Conservation (phyloP, 805 yeast species). For the Starmerella potacharoeniae region DNA sequence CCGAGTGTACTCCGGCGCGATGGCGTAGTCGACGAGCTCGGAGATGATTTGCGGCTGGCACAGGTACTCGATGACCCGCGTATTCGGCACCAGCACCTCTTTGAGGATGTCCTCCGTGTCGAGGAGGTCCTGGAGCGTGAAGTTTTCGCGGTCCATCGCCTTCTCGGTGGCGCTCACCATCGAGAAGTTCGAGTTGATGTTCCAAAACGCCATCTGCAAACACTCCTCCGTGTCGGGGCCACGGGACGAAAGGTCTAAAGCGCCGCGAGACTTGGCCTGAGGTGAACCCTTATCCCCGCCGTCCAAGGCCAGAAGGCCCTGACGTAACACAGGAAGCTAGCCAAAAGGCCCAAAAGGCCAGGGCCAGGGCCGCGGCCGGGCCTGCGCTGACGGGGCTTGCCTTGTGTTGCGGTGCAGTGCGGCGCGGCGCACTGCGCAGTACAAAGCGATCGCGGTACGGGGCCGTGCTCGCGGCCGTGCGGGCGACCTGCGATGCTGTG, state of each 20-base stretch:
- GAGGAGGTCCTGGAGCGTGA: conserved; percentile 40
- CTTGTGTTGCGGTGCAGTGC: no score
- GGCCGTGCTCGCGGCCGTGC: no score
- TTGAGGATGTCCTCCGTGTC: conserved; percentile 67
- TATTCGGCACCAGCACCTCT: conserved; percentile 60
- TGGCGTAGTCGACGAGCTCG: conserved; percentile 49
- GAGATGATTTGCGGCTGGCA: conserved; percentile 65
- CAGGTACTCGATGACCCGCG: conserved; percentile 64
- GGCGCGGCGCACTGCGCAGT: no score
- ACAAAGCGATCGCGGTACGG: no score
- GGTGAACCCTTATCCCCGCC: not conserved
- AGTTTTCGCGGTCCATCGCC: conserved; percentile 38
- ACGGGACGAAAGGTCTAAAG: not conserved
- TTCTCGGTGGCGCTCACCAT: conserved; percentile 30
- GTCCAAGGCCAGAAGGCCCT: not conserved
- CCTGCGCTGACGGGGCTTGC: no score
- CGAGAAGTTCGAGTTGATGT: conserved; percentile 28
- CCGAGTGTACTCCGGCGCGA: conserved; percentile 28
- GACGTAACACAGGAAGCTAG: not conserved
- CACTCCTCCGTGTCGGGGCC: not conserved
- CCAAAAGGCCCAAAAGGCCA: not conserved
- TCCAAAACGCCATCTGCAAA: conserved; percentile 43
- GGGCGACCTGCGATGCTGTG: no score
- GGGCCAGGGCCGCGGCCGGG: not conserved
- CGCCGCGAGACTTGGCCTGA: not conserved